phyloP scores from a whole-genome alignment of 129 eudicot genomes.

The Artemisia tridentata region DNA sequence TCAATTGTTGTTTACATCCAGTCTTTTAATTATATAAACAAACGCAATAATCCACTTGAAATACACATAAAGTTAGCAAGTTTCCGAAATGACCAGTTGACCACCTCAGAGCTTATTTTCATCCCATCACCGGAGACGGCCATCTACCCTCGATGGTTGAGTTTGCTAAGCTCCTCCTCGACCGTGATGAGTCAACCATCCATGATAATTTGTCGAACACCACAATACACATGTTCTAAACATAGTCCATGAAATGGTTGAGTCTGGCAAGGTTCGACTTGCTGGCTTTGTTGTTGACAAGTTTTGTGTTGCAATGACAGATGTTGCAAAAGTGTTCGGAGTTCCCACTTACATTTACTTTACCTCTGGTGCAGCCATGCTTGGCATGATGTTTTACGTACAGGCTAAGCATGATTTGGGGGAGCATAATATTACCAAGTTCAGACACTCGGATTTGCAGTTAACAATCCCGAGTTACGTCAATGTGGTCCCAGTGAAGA shows the following conservation, averaged over 20 bases:
- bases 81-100: background rate
- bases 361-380: constrained; percentile 29
- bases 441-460: constrained; percentile 5
- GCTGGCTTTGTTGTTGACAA: constrained; percentile 35
- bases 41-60: too few relatives aligned
- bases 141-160: constrained; percentile 32
- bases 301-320: constrained; percentile 39
- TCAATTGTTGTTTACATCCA: too few relatives aligned
- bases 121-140: constrained; percentile 32
- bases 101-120: constrained; percentile 23
- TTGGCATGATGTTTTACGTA: constrained; percentile 21
- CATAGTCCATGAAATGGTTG: background rate
- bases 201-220: constrained; percentile 9
- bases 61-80: background rate
- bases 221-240: constrained; percentile 17
- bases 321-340: constrained; percentile 31
- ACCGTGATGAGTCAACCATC: background rate
- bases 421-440: constrained; percentile 20
- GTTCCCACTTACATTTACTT: constrained; percentile 37
- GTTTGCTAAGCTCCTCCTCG: constrained; percentile 32
- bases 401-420: constrained; percentile 15
- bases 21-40: too few relatives aligned
- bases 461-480: constrained; percentile 14
- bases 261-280: background rate
- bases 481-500: constrained; percentile 21